Base-by-base conservation (phyloP, 2,329 filamentous ascomycete species). In the Amauroascus verrucosus region DNA sequence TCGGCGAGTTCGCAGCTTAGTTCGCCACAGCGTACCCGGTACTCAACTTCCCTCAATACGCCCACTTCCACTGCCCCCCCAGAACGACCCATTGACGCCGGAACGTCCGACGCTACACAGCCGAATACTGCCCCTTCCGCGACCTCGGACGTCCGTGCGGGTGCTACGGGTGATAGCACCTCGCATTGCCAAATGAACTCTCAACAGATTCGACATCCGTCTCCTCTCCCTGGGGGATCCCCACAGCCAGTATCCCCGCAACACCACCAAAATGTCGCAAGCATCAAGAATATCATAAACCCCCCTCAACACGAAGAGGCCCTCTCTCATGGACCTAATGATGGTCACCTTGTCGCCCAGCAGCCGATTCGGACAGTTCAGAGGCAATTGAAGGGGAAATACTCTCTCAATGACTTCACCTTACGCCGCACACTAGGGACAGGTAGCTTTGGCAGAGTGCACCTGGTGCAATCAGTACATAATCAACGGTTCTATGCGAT, bases 401-500 rank as follows among this genome's bases (percentile, higher is more conserved):
- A 98, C 73, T 90, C 89, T 40, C 80, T 98, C 60, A 78, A 76
- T 56, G 93, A 98, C 74, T 98, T 98, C 66, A 78, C 84, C 57
- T 84, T 98, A 60, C 81, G 90, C 73, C 82, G 93, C 63, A 98
- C 93, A 35, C 77, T 98, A 58, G 93, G 93, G 49, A 98, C 93
- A 32, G 93, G 93, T 65, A 96, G 90, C 70, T 98, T 98, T 72
- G 93, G 93, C 44, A 81, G 93, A 61, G 93, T 98, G 43, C 93
- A 98, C 68, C 77, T 98, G 56, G 93, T 97, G 51, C 93, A 97
- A 73, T 96, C 90, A 60, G 93, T 90, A 72, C 93, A 98, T 74
- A 98, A 98, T 71, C 87, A 95, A 72, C 84, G 93, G 57, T 98
- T 90, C 77, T 98, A 98, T 73, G 93, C 93, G 44, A 85, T 98